These are phyloP conservation scores for Phylloporus sp. DNA, from an alignment of 1,284 basidiomycete genomes.

Conservation along the genomic window DNA sequence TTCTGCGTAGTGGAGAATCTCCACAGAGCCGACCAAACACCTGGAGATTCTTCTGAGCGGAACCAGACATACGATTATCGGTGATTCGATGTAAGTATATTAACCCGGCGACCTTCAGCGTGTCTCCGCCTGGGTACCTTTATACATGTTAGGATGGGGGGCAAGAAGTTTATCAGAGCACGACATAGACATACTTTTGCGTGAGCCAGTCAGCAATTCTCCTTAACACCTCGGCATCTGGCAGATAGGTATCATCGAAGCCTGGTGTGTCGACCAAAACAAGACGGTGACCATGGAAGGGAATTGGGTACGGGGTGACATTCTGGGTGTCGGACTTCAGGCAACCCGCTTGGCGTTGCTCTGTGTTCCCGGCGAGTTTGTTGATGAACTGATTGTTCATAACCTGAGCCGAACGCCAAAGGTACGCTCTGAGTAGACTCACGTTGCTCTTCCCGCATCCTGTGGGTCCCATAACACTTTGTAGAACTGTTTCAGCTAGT, in stretches of 20 bases:
- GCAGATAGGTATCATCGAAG: slow-evolving; percentile 29
- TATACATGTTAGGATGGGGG: background rate
- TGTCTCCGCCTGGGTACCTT: slow-evolving; percentile 17
- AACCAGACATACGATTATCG: slow-evolving; percentile 50
- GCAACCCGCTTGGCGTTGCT: background rate
- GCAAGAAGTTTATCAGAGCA: background rate
- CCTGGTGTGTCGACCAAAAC: slow-evolving; percentile 36
- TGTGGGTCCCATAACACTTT: slow-evolving; percentile 24
- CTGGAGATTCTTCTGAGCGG: slow-evolving; percentile 46
- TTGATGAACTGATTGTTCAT: slow-evolving; percentile 23
- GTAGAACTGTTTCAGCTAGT: background rate
- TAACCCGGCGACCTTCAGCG: slow-evolving; percentile 41
- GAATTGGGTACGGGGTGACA: slow-evolving; percentile 9
- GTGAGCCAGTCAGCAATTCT: slow-evolving; percentile 31
- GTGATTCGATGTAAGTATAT: slow-evolving; percentile 55
- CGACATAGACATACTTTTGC: slow-evolving; percentile 17
- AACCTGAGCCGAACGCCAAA: background rate
- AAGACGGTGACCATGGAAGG: background rate
- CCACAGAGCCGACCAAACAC: slow-evolving; percentile 44
- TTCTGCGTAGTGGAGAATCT: slow-evolving; percentile 17
- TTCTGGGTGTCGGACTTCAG: slow-evolving; percentile 20
- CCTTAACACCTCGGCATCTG: slow-evolving; percentile 30
- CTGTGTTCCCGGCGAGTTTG: slow-evolving; percentile 8
- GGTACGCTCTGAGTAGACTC: background rate
- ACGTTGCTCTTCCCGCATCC: slow-evolving; percentile 23